Conservation (phyloP, 331 rosid genomes). For the Arachis monticola region DNA sequence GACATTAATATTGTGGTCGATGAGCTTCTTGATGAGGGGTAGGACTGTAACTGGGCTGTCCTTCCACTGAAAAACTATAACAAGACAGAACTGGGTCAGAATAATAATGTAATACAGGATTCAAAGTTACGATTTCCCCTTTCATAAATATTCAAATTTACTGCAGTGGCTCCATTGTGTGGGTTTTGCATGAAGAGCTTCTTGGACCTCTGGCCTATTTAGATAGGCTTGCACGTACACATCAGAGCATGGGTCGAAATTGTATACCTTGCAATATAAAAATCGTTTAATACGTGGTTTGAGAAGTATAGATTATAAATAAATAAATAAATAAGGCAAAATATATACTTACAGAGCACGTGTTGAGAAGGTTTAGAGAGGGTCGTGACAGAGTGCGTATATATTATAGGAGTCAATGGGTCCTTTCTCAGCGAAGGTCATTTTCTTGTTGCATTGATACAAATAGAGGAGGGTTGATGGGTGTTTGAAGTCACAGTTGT, state of each 20-base stretch:
- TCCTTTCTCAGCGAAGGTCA: constrained; percentile 35
- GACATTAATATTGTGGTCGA: constrained; percentile 22
- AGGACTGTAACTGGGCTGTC: constrained; percentile 43
- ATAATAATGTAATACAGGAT: not conserved
- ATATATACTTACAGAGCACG: constrained; percentile 38
- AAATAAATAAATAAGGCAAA: too few relatives aligned
- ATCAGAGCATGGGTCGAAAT: constrained; percentile 51
- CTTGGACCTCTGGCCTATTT: constrained; percentile 48
- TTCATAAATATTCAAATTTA: constrained; percentile 12
- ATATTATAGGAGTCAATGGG: constrained; percentile 32
- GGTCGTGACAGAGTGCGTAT: constrained; percentile 44
- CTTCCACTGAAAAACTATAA: constrained; percentile 28
- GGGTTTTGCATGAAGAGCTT: constrained; percentile 50
- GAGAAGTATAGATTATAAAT: too few relatives aligned
- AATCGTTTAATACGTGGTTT: too few relatives aligned
- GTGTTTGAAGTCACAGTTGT: constrained; percentile 44
- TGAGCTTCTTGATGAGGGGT: constrained; percentile 40
- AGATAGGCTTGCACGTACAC: constrained; percentile 41
- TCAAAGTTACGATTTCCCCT: constrained; percentile 9
- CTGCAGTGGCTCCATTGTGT: constrained; percentile 45
- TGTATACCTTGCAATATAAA: constrained; percentile 28
- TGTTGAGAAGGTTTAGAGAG: constrained; percentile 37
- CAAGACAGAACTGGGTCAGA: not conserved
- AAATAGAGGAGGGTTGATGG: constrained; percentile 4
- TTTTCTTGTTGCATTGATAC: constrained; percentile 4